phyloP scores from a whole-genome alignment of 1,284 basidiomycete genomes.

The Neotropicomus parvogracilis region DNA sequence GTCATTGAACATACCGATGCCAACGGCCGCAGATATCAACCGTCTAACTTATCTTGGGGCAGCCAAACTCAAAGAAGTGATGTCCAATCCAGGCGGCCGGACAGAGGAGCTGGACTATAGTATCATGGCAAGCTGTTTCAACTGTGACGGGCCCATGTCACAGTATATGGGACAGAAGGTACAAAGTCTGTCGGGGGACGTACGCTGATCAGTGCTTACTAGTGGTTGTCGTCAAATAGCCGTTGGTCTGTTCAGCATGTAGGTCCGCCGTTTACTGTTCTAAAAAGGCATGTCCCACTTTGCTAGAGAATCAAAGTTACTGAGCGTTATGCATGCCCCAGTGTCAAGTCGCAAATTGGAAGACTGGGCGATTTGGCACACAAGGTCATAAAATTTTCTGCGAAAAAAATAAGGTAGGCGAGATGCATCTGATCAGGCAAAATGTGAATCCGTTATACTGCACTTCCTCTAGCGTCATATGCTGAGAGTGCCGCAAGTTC shows the following conservation, averaged over 20 bases:
- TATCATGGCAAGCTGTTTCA: constrained; percentile 22
- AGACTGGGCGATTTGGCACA: constrained; percentile 27
- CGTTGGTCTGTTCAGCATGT: constrained; percentile 30
- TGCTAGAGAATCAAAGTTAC: neutral
- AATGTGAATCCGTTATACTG: neutral
- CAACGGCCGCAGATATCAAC: constrained; percentile 27
- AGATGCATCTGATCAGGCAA: neutral
- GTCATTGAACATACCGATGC: constrained; percentile 22
- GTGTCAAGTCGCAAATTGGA: constrained; percentile 35
- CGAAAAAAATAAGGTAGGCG: constrained; percentile 35
- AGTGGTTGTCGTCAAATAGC: constrained; percentile 18
- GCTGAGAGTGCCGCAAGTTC: constrained; percentile 31
- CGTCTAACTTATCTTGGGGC: constrained; percentile 31
- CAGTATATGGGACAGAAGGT: constrained; percentile 22
- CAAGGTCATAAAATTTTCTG: constrained; percentile 37
- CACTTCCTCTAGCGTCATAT: constrained; percentile 35
- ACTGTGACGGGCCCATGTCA: constrained; percentile 17
- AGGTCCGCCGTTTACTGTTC: constrained; percentile 32
- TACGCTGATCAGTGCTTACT: neutral
- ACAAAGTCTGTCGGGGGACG: neutral
- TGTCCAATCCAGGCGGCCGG: constrained; percentile 27
- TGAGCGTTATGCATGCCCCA: constrained; percentile 6
- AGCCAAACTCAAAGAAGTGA: constrained; percentile 27
- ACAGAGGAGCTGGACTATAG: constrained; percentile 31
- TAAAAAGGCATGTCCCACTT: constrained; percentile 20